These are phyloP conservation scores for Fusarium sp. DNA, from an alignment of 2,329 filamentous ascomycete species.

Conservation along the genomic window DNA sequence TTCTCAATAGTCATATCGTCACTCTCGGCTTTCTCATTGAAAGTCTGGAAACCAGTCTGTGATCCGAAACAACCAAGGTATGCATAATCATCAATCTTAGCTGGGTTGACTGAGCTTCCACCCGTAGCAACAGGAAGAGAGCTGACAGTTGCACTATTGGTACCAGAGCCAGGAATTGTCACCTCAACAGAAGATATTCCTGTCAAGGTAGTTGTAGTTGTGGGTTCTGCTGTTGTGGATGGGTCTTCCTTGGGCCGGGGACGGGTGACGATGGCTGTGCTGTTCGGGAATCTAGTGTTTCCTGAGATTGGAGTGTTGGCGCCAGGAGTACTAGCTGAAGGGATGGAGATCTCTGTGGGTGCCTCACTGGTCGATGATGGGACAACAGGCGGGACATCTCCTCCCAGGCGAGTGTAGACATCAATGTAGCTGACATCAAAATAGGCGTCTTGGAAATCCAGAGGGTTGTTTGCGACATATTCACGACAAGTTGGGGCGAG, in stretches of 20 bases:
- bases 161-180: constrained; percentile 34
- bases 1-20: constrained; percentile 51
- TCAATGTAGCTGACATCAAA: constrained; percentile 67
- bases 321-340: background rate
- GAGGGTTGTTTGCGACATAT: constrained; percentile 57
- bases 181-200: constrained; percentile 40
- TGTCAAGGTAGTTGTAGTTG: constrained; percentile 42
- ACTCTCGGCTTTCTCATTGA: constrained; percentile 43
- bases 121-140: constrained; percentile 15
- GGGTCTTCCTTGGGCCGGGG: background rate
- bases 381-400: constrained; percentile 3
- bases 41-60: constrained; percentile 47
- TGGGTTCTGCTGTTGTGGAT: constrained; percentile 25
- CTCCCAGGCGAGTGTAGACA: constrained; percentile 48
- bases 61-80: constrained; percentile 56
- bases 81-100: constrained; percentile 45
- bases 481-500: constrained; percentile 57
- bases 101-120: constrained; percentile 43
- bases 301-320: background rate
- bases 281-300: background rate
- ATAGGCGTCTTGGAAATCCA: constrained; percentile 53
- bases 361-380: background rate
- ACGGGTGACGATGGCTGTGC: background rate
- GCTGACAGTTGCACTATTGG: constrained; percentile 18
- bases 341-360: background rate